A percentile compares a stretch with the other conserved stretches of the same genome.
These are phyloP conservation scores for Vaccinium myrtillus DNA, from an alignment of 148 eudicot genomes.

Conservation along the genomic window DNA sequence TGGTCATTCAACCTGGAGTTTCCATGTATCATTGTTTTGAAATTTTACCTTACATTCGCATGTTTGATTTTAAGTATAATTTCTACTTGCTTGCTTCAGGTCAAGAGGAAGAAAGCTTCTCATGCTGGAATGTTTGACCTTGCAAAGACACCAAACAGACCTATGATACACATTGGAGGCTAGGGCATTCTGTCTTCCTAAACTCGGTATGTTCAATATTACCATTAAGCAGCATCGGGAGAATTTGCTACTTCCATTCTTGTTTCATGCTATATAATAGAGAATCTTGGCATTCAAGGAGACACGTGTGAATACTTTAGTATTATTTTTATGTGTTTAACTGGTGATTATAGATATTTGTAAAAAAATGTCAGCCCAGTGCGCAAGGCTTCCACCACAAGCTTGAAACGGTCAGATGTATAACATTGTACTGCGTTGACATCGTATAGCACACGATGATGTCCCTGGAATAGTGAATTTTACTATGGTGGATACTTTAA, in stretches of 20 bases:
- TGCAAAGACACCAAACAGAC: conserved; percentile 87
- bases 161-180: conserved; percentile 98
- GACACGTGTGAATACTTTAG: background rate
- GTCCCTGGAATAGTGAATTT: background rate
- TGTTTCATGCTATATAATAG: background rate
- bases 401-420: background rate
- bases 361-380: background rate
- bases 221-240: background rate
- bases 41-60: background rate
- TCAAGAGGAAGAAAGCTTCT: conserved; percentile 89
- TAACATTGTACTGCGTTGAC: background rate
- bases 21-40: background rate
- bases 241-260: background rate
- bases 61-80: background rate
- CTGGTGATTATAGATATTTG: background rate
- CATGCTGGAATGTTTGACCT: conserved; percentile 99
- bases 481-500: background rate
- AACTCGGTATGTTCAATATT: conserved; percentile 3
- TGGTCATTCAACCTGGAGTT: background rate
- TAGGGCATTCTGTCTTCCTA: conserved; percentile 25
- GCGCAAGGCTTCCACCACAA: background rate
- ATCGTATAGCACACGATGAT: background rate
- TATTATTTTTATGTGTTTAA: background rate
- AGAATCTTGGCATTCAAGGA: background rate
- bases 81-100: conserved; percentile 35